These are phyloP conservation scores for Sugiyamaella mastotermitis DNA, from an alignment of 805 yeast genomes.

Conservation along the genomic window DNA sequence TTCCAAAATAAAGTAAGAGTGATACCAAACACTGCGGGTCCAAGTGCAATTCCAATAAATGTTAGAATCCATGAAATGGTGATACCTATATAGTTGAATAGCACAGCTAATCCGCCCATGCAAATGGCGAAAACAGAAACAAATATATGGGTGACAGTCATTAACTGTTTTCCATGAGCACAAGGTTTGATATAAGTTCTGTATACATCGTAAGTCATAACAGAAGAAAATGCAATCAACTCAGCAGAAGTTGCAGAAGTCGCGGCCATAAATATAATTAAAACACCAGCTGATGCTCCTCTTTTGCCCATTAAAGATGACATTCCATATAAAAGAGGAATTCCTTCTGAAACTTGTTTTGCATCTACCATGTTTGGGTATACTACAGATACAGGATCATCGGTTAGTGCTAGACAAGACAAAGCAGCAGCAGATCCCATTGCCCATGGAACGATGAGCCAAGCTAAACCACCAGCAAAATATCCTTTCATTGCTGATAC, in stretches of 20 bases:
- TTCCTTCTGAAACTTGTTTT: constrained; percentile 67
- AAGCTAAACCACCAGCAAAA: constrained; percentile 38
- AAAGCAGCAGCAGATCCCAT: constrained; percentile 31
- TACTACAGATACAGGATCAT: constrained; percentile 65
- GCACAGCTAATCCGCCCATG: constrained; percentile 76
- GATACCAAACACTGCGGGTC: too few relatives aligned
- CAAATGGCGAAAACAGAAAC: constrained; percentile 38
- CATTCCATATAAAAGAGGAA: constrained; percentile 59
- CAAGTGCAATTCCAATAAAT: constrained; percentile 9
- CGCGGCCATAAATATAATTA: constrained; percentile 35
- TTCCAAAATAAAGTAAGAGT: too few relatives aligned
- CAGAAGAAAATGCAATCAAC: constrained; percentile 36
- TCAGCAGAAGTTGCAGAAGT: constrained; percentile 40
- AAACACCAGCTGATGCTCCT: constrained; percentile 69
- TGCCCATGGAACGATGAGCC: constrained; percentile 40
- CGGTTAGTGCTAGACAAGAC: constrained; percentile 48
- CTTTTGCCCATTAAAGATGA: constrained; percentile 75
- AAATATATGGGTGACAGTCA: constrained; percentile 38
- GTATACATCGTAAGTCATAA: constrained; percentile 43
- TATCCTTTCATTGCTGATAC: constrained; percentile 37
- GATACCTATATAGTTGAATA: constrained; percentile 69
- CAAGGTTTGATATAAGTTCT: constrained; percentile 37
- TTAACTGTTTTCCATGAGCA: constrained; percentile 38
- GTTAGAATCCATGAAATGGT: constrained; percentile 55
- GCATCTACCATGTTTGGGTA: constrained; percentile 60